Base-by-base conservation (phyloP, 208 protist genomes). In the Leishmania martiniquensis region DNA sequence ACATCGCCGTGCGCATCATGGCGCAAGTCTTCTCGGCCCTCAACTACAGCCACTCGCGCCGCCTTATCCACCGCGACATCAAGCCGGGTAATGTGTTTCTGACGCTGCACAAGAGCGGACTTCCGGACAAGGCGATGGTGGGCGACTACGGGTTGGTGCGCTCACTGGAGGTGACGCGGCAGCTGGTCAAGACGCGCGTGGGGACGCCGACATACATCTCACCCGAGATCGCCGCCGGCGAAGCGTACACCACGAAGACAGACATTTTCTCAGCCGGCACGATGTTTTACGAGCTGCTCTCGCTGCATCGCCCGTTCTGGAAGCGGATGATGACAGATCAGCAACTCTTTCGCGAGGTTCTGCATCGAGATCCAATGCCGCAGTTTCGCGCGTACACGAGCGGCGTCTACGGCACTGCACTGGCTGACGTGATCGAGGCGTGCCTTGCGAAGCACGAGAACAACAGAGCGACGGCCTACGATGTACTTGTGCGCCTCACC, bases 241-340 rank as follows among this genome's bases (percentile, higher is more conserved):
- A 96, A 74, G 52, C 89, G 47, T 99, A 99, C 89, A 97, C 87
- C 71, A 83, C 87, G 45, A 98, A 98, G 78, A 95, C 89, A 10
- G 98, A 99, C 85, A 92, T 99, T 25, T 99, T 98, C 85, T 94
- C 95, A 15, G 86, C 98, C 0, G 96, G 96, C 4, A 88, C 84
- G 15, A 90, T 97, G 77, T 92, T 98, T 62, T 98, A 94, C 76
- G 96, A 98, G 75, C 80, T 98, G 47, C 83, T 93, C 76, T 86
- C 87, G 34, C 82, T 85, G 60, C 70, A 92, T 70, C 73, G 84
- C 6, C 85, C 96, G 9, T 98, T 98, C 76, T 94, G 87, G 88
- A 57, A 62, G 52, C 81, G 81, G 44, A 45, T 65, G 51, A 85
- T 85, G 82, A 93, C 76, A 12, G 88, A 96, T 29, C 45, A 80